Base-by-base conservation (phyloP, 495 filamentous ascomycete genomes). In the Cercophora newfieldiana region DNA sequence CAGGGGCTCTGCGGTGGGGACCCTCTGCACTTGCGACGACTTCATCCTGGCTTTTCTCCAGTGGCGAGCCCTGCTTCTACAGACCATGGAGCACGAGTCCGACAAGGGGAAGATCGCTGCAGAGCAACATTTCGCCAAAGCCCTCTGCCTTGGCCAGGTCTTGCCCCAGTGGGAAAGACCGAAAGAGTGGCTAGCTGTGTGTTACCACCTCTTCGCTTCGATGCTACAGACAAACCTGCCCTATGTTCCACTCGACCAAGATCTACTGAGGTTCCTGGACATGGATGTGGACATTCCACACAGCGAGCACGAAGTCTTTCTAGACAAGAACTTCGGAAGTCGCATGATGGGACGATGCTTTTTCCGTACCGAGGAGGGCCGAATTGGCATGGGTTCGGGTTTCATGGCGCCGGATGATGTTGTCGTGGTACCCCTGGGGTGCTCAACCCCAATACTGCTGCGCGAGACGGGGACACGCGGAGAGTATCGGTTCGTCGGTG, bases 341-440 rank as follows among this genome's bases (percentile, higher is more conserved):
- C 22, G 5, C 25, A 62, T 62, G 59, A 51, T 1, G n/a, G 59
- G 59, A 19, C 47, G n/a, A 1, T 50, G 7, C 26, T 62, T 62
- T n/a, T 49, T 31, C 48, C 25, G 49, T 16, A 62, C 60, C 7
- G 26, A 30, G 2, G 47, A n/a, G 2, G 60, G 60, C 2, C 24
- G 7, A 0, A 53, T 62, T 3, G 60, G 60, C 12, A 12, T 30
- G 8, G 60, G 28, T 12, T 31, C 28, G 2, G 48, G 28, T 7
- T 26, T 7, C 1, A 50, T 49, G n/a, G 21, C 16, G 1, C 16
- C 26, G 18, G 48, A 19, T 0, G 60, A 62, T n/a, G 18, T 51
- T 5, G 48, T 62, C 1, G 60, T 62, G 1, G 60, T 62, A 0
- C 26, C 60, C 3, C 60, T 62, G 1, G 60, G 48, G 37, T 62